Evolutionary conservation across 805 yeast genomes (phyloP).

Genomic region (Komagataella pastoris): DNA sequence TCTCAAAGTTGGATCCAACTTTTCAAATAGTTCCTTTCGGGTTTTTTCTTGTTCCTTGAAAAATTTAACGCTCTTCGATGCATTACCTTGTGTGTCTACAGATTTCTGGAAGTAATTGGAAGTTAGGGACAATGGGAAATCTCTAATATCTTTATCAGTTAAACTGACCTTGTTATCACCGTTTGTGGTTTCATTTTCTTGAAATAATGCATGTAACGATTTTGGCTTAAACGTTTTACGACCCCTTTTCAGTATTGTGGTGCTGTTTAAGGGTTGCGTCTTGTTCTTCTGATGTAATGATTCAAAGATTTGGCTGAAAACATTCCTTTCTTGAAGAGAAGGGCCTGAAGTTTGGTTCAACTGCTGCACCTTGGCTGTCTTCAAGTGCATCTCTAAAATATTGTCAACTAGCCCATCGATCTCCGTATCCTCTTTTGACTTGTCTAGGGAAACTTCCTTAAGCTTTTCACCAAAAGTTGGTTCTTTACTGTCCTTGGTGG

Average conservation of each 20-base stretch:
- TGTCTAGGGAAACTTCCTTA: not conserved
- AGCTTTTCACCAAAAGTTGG: not conserved
- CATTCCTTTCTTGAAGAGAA: not conserved
- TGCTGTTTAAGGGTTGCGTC: not conserved
- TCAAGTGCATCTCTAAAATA: not conserved
- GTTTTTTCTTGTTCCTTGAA: not conserved
- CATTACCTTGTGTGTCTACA: not conserved
- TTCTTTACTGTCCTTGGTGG: not conserved
- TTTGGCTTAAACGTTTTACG: not conserved
- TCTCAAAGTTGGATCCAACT: not conserved
- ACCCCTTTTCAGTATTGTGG: not conserved
- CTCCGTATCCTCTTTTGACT: not conserved
- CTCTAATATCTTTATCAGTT: slow-evolving; percentile 1
- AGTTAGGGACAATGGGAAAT: slow-evolving; percentile 1
- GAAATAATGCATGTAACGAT: not conserved
- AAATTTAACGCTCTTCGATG: not conserved
- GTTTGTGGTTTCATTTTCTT: not conserved
- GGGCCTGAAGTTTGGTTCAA: not conserved
- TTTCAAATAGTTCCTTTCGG: not conserved
- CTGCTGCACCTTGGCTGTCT: not conserved
- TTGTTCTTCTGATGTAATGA: not conserved
- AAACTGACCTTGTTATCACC: slow-evolving; percentile 1
- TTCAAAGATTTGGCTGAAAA: not conserved
- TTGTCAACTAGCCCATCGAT: not conserved
- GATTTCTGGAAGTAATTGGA: not conserved